Conservation (phyloP, 2,329 filamentous ascomycete genomes). For the Colletotrichum echinochloae region DNA sequence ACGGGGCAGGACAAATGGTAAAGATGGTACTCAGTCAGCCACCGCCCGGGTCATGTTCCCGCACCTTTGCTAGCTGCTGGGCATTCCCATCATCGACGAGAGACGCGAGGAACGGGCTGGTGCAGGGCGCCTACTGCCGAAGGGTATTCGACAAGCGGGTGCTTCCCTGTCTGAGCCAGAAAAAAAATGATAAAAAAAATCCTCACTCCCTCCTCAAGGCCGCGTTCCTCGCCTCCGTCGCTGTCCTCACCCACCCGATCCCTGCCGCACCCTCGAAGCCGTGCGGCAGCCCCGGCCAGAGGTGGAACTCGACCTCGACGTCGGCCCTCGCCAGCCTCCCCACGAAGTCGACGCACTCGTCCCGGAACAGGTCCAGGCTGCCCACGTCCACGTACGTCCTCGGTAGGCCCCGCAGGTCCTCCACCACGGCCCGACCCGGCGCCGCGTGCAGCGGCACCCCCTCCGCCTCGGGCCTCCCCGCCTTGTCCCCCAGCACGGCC, state of each 20-base stretch:
- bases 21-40: no score
- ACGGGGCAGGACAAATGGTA: no score
- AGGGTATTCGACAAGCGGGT: no score
- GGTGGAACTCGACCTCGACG: conserved; percentile 54
- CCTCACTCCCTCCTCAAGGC: conserved; percentile 34
- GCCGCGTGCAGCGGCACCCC: conserved; percentile 42
- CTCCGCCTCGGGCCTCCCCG: conserved; percentile 36
- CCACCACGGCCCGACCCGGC: conserved; percentile 43
- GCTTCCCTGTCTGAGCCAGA: no score
- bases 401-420: conserved; percentile 48
- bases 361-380: conserved; percentile 53
- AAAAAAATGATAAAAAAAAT: no score
- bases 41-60: no score
- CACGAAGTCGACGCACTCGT: conserved; percentile 50
- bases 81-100: no score
- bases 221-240: conserved; percentile 42
- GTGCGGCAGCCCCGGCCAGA: conserved; percentile 56
- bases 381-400: conserved; percentile 54
- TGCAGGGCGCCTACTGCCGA: no score
- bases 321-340: conserved; percentile 48
- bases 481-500: conserved; percentile 40
- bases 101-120: no score
- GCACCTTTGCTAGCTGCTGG: no score
- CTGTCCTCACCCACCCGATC: conserved; percentile 42
- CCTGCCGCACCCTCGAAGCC: conserved; percentile 47